Evolutionary conservation across 1,284 basidiomycete species (phyloP), one percentile per base, ranked within the genome.

Genomic region (Sporisorium iseilematis-ciliati): DNA sequence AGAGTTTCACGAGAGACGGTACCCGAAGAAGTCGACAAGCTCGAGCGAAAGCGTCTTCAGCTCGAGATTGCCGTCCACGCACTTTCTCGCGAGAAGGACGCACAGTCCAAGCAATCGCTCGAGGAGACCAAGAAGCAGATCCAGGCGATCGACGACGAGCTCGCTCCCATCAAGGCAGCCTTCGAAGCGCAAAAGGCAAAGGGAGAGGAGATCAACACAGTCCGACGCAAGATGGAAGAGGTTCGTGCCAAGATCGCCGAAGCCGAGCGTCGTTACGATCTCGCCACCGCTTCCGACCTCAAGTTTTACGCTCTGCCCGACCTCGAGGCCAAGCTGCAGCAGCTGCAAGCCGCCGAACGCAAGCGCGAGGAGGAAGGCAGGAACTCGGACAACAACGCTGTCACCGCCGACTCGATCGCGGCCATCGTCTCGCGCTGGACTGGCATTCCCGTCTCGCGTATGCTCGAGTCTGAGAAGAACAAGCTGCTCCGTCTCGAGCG

Each of bases 1-100:
- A 62, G 78, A 7, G 83, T 84, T n/a, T 78, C 77, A 31, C 91
- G 94, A 40, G 96, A 98, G 87, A 98, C 95, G 0, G 90, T 93
- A 64, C 96, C 96, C 0, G 96, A 98, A 87, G 92, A 90, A 3
- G 93, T 99, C 81, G 96, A 99, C 86, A 91, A 92, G 79, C 89
- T 99, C n/a, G 93, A 97, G 85, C 91, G 95, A 35, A 90, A 90
- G 65, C 95, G 94, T 85, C 90, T 99, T 46, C 93, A 97, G 82
- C 89, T 99, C 51, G 93, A 98, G 85, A 92, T 99, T 41, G 96
- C 97, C 85, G 92, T 97, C 31, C 95, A 97, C 84, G 97, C 96
- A 8, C 88, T 98, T 55, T 92, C 84, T 51, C 73, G 82, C 41
- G 87, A 97, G 71, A 97, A 96, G 87, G 96, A 99, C 77, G 87